A percentile compares a stretch with the other conserved stretches of the same genome.
These are phyloP conservation scores for Xanthoconium separans DNA, from an alignment of 1,284 basidiomycete species.

Conservation along the genomic window DNA sequence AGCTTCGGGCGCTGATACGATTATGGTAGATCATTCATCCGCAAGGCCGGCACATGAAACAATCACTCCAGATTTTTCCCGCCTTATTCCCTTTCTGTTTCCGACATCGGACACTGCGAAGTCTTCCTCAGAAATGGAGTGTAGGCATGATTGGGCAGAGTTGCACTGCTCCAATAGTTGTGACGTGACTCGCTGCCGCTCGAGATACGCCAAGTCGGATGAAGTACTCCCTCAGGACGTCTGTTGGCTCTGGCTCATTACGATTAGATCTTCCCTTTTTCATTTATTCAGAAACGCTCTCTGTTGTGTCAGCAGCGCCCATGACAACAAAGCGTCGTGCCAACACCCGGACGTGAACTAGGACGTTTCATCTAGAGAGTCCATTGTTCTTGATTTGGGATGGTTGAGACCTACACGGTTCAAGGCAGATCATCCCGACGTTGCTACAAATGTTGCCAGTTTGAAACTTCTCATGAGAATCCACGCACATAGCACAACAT, in stretches of 20 bases:
- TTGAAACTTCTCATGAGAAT: background rate
- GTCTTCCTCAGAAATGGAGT: background rate
- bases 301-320: background rate
- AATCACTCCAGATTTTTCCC: background rate
- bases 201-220: constrained; percentile 4
- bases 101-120: background rate
- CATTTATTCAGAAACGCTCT: background rate
- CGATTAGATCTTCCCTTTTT: background rate
- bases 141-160: background rate
- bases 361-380: constrained; percentile 5
- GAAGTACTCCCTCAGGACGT: background rate
- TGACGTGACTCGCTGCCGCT: constrained; percentile 7
- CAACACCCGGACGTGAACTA: background rate
- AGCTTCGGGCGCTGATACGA: constrained; percentile 1
- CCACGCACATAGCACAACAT: background rate
- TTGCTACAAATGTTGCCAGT: background rate
- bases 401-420: background rate
- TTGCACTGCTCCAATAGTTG: background rate
- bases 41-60: constrained; percentile 15
- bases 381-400: constrained; percentile 6
- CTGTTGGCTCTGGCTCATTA: background rate
- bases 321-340: constrained; percentile 1
- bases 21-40: background rate
- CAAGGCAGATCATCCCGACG: background rate
- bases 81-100: constrained; percentile 1